phyloP scores from a whole-genome alignment of 2,329 filamentous ascomycete species.

The Fusarium sambucinum region DNA sequence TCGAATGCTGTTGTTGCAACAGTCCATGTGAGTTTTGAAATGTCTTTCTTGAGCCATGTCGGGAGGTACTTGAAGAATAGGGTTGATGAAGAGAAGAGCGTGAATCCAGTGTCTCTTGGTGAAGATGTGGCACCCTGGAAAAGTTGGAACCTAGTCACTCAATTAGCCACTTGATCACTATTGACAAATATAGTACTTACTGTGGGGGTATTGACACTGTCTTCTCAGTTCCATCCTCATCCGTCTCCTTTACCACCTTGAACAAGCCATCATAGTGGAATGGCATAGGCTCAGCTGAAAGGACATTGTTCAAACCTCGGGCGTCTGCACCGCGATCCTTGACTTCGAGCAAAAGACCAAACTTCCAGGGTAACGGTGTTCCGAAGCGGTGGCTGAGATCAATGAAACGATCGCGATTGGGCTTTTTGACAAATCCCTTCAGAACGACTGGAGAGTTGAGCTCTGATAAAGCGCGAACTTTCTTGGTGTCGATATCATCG shows the following conservation, averaged over 20 bases:
- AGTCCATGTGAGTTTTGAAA: slow-evolving; percentile 60
- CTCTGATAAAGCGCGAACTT: slow-evolving; percentile 61
- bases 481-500: slow-evolving; percentile 58
- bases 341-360: slow-evolving; percentile 64
- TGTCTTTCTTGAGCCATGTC: slow-evolving; percentile 50
- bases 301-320: slow-evolving; percentile 63
- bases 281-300: slow-evolving; percentile 67
- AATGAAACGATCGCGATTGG: slow-evolving; percentile 59
- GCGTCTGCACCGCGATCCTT: slow-evolving; percentile 61
- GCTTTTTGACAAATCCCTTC: slow-evolving; percentile 63
- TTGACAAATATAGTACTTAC: slow-evolving; percentile 43
- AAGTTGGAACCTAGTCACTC: slow-evolving; percentile 59
- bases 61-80: slow-evolving; percentile 63
- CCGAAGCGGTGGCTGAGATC: slow-evolving; percentile 62
- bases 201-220: slow-evolving; percentile 58
- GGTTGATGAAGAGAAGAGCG: slow-evolving; percentile 65
- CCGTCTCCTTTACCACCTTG: slow-evolving; percentile 60
- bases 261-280: slow-evolving; percentile 70
- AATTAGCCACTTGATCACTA: background rate
- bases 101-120: slow-evolving; percentile 65
- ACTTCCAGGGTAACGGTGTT: slow-evolving; percentile 63
- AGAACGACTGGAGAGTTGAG: slow-evolving; percentile 65
- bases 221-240: slow-evolving; percentile 55
- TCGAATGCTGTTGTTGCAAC: slow-evolving; percentile 63
- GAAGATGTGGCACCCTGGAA: slow-evolving; percentile 62